phyloP scores from a whole-genome alignment of 129 eudicot species.

The sunflower (Helianthus annuus) region DNA sequence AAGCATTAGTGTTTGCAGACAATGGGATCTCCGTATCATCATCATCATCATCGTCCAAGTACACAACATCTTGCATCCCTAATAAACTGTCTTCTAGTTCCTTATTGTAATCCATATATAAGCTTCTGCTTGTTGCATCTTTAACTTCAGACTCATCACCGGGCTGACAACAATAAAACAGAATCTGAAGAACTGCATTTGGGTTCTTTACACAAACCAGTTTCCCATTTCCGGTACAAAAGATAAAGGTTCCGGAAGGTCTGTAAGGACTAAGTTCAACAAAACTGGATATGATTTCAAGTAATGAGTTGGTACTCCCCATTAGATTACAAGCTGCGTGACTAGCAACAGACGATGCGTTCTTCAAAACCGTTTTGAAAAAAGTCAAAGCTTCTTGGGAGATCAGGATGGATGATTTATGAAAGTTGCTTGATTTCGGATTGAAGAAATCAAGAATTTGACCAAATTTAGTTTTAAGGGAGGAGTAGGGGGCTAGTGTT shows the following conservation, averaged over 20 bases:
- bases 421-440: constrained; percentile 54
- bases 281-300: constrained; percentile 60
- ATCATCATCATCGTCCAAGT: constrained; percentile 41
- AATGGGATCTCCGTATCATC: constrained; percentile 53
- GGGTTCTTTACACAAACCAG: constrained; percentile 53
- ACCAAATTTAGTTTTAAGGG: constrained; percentile 35
- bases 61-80: constrained; percentile 65
- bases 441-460: constrained; percentile 47
- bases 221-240: constrained; percentile 65
- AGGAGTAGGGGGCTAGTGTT: constrained; percentile 66
- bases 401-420: constrained; percentile 9
- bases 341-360: constrained; percentile 56
- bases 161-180: constrained; percentile 62
- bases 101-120: constrained; percentile 45
- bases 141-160: constrained; percentile 38
- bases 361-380: constrained; percentile 52
- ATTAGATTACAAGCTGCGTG: constrained; percentile 69
- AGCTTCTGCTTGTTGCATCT: constrained; percentile 41
- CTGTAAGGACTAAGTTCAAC: constrained; percentile 85
- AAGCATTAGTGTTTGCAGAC: constrained; percentile 33
- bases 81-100: constrained; percentile 48
- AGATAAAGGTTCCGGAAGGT: constrained; percentile 73
- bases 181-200: constrained; percentile 66
- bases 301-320: constrained; percentile 67
- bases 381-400: constrained; percentile 50